Evolutionary conservation across 352 stramenopile species (phyloP).

Genomic region (Lagenidium sp.): DNA sequence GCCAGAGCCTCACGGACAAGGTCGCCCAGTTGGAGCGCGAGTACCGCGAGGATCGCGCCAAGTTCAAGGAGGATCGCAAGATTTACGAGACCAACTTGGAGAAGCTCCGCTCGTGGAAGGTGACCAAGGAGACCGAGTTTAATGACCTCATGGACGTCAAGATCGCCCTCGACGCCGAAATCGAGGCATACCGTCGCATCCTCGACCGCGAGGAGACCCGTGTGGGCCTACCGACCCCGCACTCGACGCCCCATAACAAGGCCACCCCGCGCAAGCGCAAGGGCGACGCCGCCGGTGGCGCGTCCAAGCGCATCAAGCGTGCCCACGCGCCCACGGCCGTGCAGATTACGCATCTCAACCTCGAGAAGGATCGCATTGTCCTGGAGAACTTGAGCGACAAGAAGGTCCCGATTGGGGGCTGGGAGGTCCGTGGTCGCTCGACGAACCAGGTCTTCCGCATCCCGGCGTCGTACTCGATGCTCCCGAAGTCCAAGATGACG

Average conservation of each 20-base stretch:
- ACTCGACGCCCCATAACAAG: constrained; percentile 27
- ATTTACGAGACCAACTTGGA: constrained; percentile 62
- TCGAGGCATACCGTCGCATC: constrained; percentile 75
- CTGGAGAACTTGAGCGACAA: constrained; percentile 64
- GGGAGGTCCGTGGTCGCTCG: constrained; percentile 51
- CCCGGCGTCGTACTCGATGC: constrained; percentile 56
- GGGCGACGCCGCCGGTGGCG: constrained; percentile 19
- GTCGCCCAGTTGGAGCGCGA: constrained; percentile 71
- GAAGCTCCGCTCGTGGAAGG: constrained; percentile 53
- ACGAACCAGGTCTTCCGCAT: constrained; percentile 66
- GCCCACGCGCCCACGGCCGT: constrained; percentile 24
- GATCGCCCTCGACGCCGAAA: constrained; percentile 67
- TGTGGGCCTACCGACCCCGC: constrained; percentile 47
- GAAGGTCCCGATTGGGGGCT: constrained; percentile 44
- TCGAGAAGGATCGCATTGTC: constrained; percentile 70
- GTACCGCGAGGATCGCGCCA: constrained; percentile 62
- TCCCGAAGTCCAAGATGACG: constrained; percentile 54
- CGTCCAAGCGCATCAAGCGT: constrained; percentile 41
- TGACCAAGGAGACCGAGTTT: constrained; percentile 70
- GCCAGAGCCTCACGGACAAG: constrained; percentile 70
- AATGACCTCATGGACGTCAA: constrained; percentile 87
- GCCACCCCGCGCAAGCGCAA: constrained; percentile 53
- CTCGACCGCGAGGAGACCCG: constrained; percentile 71
- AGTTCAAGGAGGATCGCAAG: constrained; percentile 75
- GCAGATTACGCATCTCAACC: constrained; percentile 51